Conservation (phyloP, 257 asterid genomes). For the Haberlea rhodopensis region DNA sequence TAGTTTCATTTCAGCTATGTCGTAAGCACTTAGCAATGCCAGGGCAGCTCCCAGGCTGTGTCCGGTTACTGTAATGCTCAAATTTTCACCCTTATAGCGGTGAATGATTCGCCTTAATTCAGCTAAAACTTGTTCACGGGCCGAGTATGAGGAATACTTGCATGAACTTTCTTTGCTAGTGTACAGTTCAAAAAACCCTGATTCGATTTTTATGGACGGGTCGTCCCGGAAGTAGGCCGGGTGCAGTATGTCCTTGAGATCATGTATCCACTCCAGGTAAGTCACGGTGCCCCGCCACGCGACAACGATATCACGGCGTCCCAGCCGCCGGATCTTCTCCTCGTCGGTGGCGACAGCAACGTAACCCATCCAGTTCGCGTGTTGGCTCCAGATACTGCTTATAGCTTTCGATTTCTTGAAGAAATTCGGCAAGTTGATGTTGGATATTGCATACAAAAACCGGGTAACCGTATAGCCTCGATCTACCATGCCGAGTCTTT, state of each 20-base stretch:
- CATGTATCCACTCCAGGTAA: slow-evolving; percentile 81
- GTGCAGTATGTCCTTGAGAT: slow-evolving; percentile 61
- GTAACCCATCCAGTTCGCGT: slow-evolving; percentile 85
- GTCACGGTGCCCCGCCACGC: slow-evolving; percentile 91
- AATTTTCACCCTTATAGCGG: slow-evolving; percentile 51
- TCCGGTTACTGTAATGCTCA: slow-evolving; percentile 73
- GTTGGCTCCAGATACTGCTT: slow-evolving; percentile 66
- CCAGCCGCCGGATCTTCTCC: slow-evolving; percentile 51
- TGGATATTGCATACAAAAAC: slow-evolving; percentile 64
- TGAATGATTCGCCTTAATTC: slow-evolving; percentile 60
- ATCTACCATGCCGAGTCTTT: slow-evolving; percentile 47
- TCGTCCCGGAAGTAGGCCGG: slow-evolving; percentile 74
- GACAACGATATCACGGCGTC: slow-evolving; percentile 65
- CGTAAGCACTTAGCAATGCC: slow-evolving; percentile 68
- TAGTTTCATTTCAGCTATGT: slow-evolving; percentile 54
- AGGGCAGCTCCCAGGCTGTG: slow-evolving; percentile 84
- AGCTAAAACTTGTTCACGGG: slow-evolving; percentile 68
- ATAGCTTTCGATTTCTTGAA: slow-evolving; percentile 45
- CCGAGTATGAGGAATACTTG: slow-evolving; percentile 54
- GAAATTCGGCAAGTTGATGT: slow-evolving; percentile 68
- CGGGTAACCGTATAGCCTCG: slow-evolving; percentile 61
- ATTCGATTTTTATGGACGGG: slow-evolving; percentile 61
- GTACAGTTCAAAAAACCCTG: slow-evolving; percentile 74
- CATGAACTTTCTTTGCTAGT: slow-evolving; percentile 53
- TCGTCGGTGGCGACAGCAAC: slow-evolving; percentile 65